Conservation (phyloP, 73 alveolate species). For the Tetrahymena elliotti region DNA sequence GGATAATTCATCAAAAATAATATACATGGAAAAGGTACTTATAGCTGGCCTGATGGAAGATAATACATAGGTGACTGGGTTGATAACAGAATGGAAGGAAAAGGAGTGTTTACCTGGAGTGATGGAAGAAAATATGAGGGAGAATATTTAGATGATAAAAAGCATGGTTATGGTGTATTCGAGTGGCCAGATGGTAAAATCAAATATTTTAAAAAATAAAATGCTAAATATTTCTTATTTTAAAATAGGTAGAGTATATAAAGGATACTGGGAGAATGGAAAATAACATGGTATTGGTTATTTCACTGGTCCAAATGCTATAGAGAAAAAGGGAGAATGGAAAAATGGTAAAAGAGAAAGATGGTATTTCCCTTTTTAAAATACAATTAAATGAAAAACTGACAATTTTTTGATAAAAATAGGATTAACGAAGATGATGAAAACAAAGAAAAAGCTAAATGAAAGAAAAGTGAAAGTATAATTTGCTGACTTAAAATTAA, state of each 20-base stretch:
- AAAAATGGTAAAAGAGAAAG: conserved; percentile 40
- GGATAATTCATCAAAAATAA: conserved; percentile 60
- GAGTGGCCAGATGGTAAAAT: conserved; percentile 78
- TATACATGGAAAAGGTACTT: conserved; percentile 61
- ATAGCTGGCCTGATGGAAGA: conserved; percentile 69
- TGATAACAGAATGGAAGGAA: conserved; percentile 67
- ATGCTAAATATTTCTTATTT: background rate
- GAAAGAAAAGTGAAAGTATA: background rate
- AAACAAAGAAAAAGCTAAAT: background rate
- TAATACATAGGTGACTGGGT: conserved; percentile 65
- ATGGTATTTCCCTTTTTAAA: background rate
- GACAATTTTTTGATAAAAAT: background rate
- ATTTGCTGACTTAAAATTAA: background rate
- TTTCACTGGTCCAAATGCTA: conserved; percentile 15
- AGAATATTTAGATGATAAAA: conserved; percentile 54
- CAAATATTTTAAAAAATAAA: background rate
- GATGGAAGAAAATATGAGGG: conserved; percentile 69
- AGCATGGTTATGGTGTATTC: conserved; percentile 67
- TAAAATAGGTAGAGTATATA: conserved; percentile 8
- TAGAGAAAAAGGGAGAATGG: conserved; percentile 47
- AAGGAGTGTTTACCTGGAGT: conserved; percentile 58
- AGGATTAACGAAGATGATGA: background rate
- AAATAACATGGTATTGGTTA: conserved; percentile 35
- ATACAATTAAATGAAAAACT: background rate
- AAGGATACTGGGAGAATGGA: conserved; percentile 39